A percentile compares a stretch with the other conserved stretches of the same genome.
Evolutionary conservation across 1,284 basidiomycete genomes (phyloP).

Genomic region (Marasmius fiardii): DNA sequence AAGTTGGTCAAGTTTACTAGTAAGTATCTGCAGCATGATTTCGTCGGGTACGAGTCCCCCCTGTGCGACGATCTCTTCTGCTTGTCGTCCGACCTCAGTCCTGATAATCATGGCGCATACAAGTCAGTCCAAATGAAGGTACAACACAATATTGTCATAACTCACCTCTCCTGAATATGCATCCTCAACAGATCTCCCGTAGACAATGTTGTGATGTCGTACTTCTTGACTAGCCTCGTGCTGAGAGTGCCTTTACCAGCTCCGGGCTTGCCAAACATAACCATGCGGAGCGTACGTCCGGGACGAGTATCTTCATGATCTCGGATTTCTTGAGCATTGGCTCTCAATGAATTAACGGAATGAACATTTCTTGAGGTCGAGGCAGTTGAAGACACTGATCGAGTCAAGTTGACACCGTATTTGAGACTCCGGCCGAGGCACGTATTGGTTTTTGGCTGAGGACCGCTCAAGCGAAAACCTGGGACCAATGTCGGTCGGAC

Average conservation of each 20-base stretch:
- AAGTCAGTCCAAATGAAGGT: neutral
- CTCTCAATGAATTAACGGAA: conserved; percentile 32
- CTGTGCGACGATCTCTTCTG: conserved; percentile 72
- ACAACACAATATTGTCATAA: conserved; percentile 1
- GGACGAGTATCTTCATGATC: conserved; percentile 9
- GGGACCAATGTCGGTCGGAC: neutral
- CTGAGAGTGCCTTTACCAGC: conserved; percentile 80
- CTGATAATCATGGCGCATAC: conserved; percentile 26
- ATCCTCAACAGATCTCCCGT: conserved; percentile 80
- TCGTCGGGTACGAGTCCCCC: conserved; percentile 79
- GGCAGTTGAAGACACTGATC: conserved; percentile 18
- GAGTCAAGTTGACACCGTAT: neutral
- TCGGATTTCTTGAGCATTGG: conserved; percentile 18
- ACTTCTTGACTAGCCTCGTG: conserved; percentile 68
- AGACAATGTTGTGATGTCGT: conserved; percentile 71
- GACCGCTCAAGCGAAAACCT: neutral
- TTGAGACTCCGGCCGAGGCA: neutral
- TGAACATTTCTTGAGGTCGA: conserved; percentile 36
- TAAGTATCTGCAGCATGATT: conserved; percentile 72
- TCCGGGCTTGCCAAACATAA: conserved; percentile 82
- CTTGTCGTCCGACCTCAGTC: conserved; percentile 68
- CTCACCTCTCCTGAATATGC: conserved; percentile 68
- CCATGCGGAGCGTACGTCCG: conserved; percentile 56
- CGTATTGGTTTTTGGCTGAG: neutral
- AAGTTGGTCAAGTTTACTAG: conserved; percentile 66